These are phyloP conservation scores for Ceratobasidium sp. DNA, from an alignment of 1,284 basidiomycete species.

Conservation along the genomic window DNA sequence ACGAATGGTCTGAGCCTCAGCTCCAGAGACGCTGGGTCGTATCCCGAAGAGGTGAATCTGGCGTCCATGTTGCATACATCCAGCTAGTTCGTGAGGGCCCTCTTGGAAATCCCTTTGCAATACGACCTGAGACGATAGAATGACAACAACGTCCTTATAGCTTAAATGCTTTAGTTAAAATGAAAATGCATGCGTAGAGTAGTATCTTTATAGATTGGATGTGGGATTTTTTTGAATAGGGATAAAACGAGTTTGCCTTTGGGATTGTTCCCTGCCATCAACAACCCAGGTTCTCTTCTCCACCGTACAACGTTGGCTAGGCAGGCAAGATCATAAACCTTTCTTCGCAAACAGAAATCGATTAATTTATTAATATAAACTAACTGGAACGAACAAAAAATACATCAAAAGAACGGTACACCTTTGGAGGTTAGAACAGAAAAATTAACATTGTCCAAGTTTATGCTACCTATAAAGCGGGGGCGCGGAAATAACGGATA, in stretches of 20 bases:
- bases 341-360: too few relatives aligned
- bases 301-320: too few relatives aligned
- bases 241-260: too few relatives aligned
- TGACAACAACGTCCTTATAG: too few relatives aligned
- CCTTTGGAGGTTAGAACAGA: neutral
- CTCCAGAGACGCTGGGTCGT: constrained; percentile 10
- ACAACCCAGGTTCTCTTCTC: too few relatives aligned
- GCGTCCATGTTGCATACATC: neutral
- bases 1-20: constrained; percentile 9
- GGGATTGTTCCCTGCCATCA: too few relatives aligned
- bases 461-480: neutral
- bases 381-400: too few relatives aligned
- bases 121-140: neutral
- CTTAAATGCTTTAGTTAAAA: neutral
- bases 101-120: neutral
- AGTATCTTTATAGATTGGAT: constrained; percentile 30
- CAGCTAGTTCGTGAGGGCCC: neutral
- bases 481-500: neutral
- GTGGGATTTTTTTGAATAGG: too few relatives aligned
- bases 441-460: neutral
- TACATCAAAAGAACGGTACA: too few relatives aligned
- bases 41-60: neutral
- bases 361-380: too few relatives aligned
- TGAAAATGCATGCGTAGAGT: constrained; percentile 2
- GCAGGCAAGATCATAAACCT: too few relatives aligned